Base-by-base conservation (phyloP, 2,329 filamentous ascomycete species). In the Escovopsis sp. region DNA sequence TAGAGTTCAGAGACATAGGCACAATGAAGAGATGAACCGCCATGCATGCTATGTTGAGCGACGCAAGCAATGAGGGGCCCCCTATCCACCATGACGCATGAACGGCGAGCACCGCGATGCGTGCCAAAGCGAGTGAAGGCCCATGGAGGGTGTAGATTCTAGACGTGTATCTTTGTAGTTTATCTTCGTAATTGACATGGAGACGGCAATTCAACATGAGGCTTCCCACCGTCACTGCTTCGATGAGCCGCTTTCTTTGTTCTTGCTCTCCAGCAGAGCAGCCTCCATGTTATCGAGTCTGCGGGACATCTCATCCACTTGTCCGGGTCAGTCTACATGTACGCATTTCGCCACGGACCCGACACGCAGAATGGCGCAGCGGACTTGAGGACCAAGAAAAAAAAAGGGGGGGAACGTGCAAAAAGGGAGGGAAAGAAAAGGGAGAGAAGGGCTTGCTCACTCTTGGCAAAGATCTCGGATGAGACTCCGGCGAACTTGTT, bases 301-400 rank as follows among this genome's bases (percentile, higher is more conserved):
- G 46, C 81, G 72, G 12, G 84, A 83, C 87, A 95, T 94, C 48
- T 94, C 87, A 56, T 94, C 88, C 83, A 95, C 87, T 94, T 35
- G 40, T n/a, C 25, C 14, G 7, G 3, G 45, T 53, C 13, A 56
- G 48, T 20, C 36, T 39, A 29, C 11, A 20, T 12, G 24, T 25
- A 10, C 14, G n/a, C 25, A 10, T 10, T 20, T 20, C 20, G 20
- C 20, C 20, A 20, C 6, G 20, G 6, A 20, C 4, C 20, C 20
- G 20, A 20, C 20, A 6, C 20, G 20, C 20, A 20, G 20, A 20
- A 20, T 20, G 20, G 20, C 4, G 20, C 20, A 20, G 20, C 20
- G 20, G 27, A 7, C 27, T 2, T 30, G 27, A 30, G 27, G 5
- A 11, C 27, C 27, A 8, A 11, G 27, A 11, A 9, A 8, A 11